These are phyloP conservation scores for Jamesozyma rosinii DNA, from an alignment of 805 yeast genomes.

Conservation along the genomic window DNA sequence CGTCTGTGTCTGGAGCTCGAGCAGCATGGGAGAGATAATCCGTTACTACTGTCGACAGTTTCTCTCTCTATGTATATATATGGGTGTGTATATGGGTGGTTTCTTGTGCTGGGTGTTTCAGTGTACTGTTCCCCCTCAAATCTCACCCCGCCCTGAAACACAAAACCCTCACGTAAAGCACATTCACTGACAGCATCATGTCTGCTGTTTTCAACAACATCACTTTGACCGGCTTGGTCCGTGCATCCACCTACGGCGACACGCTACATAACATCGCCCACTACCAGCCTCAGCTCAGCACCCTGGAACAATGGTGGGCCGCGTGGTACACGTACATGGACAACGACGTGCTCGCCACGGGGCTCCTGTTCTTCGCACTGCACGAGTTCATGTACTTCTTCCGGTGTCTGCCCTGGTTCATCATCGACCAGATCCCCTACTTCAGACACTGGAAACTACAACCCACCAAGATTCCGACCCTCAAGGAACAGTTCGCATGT, in stretches of 20 bases:
- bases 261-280: conserved; percentile 23
- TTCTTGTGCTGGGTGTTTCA: too few species aligned
- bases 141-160: too few species aligned
- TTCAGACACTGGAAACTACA: conserved; percentile 80
- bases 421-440: conserved; percentile 70
- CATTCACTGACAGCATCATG: too few species aligned
- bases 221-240: conserved; percentile 14
- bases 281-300: conserved; percentile 35
- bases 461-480: conserved; percentile 63
- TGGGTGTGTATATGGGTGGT: too few species aligned
- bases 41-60: too few species aligned
- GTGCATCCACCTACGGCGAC: conserved; percentile 6
- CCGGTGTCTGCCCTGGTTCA: conserved; percentile 80
- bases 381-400: conserved; percentile 87
- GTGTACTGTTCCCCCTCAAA: too few species aligned
- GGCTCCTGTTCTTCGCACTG: conserved; percentile 60
- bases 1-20: too few species aligned
- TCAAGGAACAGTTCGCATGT: conserved; percentile 83
- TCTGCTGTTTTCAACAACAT: conserved; percentile 24
- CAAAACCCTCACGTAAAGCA: too few species aligned
- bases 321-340: conserved; percentile 68
- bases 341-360: conserved; percentile 84
- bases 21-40: too few species aligned
- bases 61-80: too few species aligned
- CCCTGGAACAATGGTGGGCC: conserved; percentile 73